These are phyloP conservation scores for Chaetomium sp. DNA, from an alignment of 2,329 filamentous ascomycete genomes.

Conservation along the genomic window DNA sequence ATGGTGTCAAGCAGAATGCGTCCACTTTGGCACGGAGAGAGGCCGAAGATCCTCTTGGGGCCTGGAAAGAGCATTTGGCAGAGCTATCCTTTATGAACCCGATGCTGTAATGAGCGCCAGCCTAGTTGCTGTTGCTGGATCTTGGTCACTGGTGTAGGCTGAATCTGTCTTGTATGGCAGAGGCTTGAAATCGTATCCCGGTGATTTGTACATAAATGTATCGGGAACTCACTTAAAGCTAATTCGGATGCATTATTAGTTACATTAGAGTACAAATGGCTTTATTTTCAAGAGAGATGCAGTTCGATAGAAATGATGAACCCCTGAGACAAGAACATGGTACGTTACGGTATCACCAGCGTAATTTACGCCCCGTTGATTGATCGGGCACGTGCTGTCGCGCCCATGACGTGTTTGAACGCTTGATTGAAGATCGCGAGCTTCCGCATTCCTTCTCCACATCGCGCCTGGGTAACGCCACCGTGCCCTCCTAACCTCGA, in stretches of 20 bases:
- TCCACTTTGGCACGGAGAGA: not conserved
- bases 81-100: constrained; percentile 31
- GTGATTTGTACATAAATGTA: too few species aligned
- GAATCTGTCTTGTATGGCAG: not conserved
- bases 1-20: constrained; percentile 38
- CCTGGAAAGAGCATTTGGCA: constrained; percentile 31
- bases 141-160: not conserved
- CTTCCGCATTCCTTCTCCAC: not conserved
- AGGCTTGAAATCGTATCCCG: not conserved
- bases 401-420: constrained; percentile 27
- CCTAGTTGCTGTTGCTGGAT: not conserved
- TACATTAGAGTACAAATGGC: not conserved
- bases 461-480: not conserved
- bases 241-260: too few species aligned
- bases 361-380: not conserved
- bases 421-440: not conserved
- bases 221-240: not conserved
- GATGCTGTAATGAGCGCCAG: not conserved
- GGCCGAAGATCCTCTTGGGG: constrained; percentile 22
- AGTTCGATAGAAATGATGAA: not conserved
- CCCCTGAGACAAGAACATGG: not conserved
- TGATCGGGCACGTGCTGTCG: constrained; percentile 25
- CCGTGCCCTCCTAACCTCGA: not conserved
- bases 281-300: not conserved
- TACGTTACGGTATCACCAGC: not conserved